Base-by-base conservation (phyloP, 2,329 filamentous ascomycete species). In the Claviceps sp. region DNA sequence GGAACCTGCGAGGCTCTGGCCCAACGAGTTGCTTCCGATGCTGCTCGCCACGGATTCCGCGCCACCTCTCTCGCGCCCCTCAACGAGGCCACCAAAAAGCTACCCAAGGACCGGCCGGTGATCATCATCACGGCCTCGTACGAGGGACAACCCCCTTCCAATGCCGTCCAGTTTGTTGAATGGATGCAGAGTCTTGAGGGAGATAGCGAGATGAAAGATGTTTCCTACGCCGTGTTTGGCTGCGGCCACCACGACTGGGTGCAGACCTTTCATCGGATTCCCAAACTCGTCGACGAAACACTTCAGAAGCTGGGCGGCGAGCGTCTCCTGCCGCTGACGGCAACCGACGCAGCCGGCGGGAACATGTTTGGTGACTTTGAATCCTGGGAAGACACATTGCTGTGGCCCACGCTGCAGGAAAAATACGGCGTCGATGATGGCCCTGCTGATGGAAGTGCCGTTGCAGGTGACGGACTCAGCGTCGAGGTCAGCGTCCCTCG, bases 1-100 rank as follows among this genome's bases (percentile, higher is more conserved):
- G 85, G 85, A 0, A 89, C 85, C 1, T 89, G 85, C 62, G 82
- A 88, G 63, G 73, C 80, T 1, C 72, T 88, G 46, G 81, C 85
- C 1, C 76, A 83, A 55, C 72, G 77, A 30, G 63, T 88, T 11
- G 81, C 81, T 0, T 70, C 73, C 8, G 76, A 81, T 59, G 83
- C 83, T 0, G 59, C 70, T 2, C 63, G 64, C 3, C 78, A 79
- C 57, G 85, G 85, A 0, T 88, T 81, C 63, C 65, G 63, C 4
- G 77, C 78, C 5, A 62, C 67, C 2, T 70, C 69, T 3, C 67
- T 84, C 1, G 72, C 76, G 22, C 72, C 74, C 1, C 65, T 89
- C 41, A 82, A 89, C 60, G 70, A 74, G 0, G 83, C 80, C 0
- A 78, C 76, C 18, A 74, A 79, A 47, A 73, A 76, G 2, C 62